phyloP scores from a whole-genome alignment of 441 rosid species.

The Kokia cookei region DNA sequence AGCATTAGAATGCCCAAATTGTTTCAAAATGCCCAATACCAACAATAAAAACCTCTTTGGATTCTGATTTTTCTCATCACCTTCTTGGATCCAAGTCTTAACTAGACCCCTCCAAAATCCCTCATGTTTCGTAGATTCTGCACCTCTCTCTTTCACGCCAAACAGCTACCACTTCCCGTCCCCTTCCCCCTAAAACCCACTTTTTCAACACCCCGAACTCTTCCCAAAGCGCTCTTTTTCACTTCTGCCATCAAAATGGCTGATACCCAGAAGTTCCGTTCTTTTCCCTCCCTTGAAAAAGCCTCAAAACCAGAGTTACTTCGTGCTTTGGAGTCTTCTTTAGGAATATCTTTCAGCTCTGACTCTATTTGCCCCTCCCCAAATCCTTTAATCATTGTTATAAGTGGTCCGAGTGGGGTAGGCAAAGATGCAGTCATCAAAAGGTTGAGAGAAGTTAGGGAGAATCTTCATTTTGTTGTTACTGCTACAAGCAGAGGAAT shows the following conservation, averaged over 20 bases:
- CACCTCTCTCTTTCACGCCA: constrained; percentile 33
- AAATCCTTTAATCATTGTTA: constrained; percentile 60
- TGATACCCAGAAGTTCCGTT: constrained; percentile 31
- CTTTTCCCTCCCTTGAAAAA: constrained; percentile 37
- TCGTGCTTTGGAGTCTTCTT: constrained; percentile 64
- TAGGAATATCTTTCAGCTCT: constrained; percentile 45
- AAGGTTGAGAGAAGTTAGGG: constrained; percentile 48
- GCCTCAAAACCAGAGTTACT: constrained; percentile 52
- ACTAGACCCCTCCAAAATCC: background rate
- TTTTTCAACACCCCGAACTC: background rate
- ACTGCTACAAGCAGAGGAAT: constrained; percentile 77
- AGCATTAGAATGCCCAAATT: background rate
- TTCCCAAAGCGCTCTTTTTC: constrained; percentile 13
- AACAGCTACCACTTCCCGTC: constrained; percentile 19
- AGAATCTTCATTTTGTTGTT: constrained; percentile 74
- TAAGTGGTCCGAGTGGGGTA: constrained; percentile 88
- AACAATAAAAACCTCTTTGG: background rate
- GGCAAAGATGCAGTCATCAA: constrained; percentile 89
- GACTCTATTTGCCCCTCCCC: constrained; percentile 48
- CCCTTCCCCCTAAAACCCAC: constrained; percentile 10
- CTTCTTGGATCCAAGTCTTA: background rate
- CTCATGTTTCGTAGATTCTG: constrained; percentile 55
- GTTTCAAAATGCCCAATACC: background rate
- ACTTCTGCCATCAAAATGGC: constrained; percentile 38
- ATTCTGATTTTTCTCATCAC: background rate